Conservation (phyloP, 2,329 filamentous ascomycete genomes). For the Alternaria gaisen region DNA sequence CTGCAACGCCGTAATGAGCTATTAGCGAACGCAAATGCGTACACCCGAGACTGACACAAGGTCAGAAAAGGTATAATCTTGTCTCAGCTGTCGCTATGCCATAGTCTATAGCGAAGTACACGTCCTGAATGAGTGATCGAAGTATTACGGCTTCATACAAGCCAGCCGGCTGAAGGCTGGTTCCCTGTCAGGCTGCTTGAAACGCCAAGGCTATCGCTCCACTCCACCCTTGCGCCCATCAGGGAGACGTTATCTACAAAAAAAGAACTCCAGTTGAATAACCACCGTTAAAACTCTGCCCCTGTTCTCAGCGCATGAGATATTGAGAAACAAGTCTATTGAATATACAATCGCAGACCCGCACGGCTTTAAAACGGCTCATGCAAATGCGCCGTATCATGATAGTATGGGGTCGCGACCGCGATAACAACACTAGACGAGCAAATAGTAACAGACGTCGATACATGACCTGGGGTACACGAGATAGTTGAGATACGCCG, state of each 20-base stretch:
- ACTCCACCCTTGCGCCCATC: slow-evolving; percentile 14
- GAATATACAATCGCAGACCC: slow-evolving; percentile 4
- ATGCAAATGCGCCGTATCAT: not conserved
- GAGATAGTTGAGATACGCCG: not conserved
- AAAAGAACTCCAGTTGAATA: slow-evolving; percentile 7
- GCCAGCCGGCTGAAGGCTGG: not conserved
- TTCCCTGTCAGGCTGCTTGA: slow-evolving; percentile 12
- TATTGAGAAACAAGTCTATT: not conserved
- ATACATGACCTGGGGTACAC: not conserved
- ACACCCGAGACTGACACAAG: not conserved
- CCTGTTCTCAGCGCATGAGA: slow-evolving; percentile 10
- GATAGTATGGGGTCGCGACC: not conserved
- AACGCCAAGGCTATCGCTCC: slow-evolving; percentile 16
- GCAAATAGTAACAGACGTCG: not conserved
- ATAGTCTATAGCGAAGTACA: not conserved
- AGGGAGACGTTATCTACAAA: slow-evolving; percentile 15
- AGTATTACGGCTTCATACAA: not conserved
- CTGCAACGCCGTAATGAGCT: slow-evolving; percentile 1
- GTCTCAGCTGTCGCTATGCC: not conserved
- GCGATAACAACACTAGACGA: not conserved
- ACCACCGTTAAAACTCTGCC: slow-evolving; percentile 7
- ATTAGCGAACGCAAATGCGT: not conserved
- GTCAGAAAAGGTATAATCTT: not conserved
- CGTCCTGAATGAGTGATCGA: not conserved
- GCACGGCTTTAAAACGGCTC: not conserved